A percentile compares a stretch with the other conserved stretches of the same genome.
phyloP scores from a whole-genome alignment of 495 filamentous ascomycete species.

The Neurospora hispaniola region DNA sequence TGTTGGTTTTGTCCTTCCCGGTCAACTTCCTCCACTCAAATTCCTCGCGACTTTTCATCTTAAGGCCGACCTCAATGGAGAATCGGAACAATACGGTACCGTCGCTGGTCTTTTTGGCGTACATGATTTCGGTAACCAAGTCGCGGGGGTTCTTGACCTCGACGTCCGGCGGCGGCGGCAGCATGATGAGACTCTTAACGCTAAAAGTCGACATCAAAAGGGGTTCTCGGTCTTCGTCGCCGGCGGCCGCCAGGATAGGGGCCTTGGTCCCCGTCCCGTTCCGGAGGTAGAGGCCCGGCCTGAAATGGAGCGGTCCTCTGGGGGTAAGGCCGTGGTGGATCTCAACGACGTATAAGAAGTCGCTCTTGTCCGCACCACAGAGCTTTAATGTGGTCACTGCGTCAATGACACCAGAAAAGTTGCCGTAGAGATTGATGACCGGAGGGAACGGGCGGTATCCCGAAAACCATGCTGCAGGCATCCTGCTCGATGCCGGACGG shows the following conservation, averaged over 20 bases:
- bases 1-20: background rate
- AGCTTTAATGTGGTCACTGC: conserved; percentile 2
- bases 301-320: conserved; percentile 2
- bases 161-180: background rate
- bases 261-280: conserved; percentile 3
- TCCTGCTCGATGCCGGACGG: background rate
- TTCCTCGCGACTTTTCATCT: conserved; percentile 1
- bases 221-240: conserved; percentile 1
- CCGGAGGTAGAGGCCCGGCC: conserved; percentile 5
- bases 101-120: background rate
- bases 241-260: conserved; percentile 6
- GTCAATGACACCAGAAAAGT: background rate
- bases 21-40: conserved; percentile 9
- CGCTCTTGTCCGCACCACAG: conserved; percentile 1
- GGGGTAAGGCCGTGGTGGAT: conserved; percentile 1
- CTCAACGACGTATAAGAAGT: conserved; percentile 3
- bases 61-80: conserved; percentile 3
- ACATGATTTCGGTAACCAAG: conserved; percentile 4
- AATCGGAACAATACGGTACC: conserved; percentile 5
- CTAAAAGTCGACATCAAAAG: conserved; percentile 1
- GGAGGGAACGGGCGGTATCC: conserved; percentile 7
- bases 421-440: conserved; percentile 8
- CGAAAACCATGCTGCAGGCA: background rate
- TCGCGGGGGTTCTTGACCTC: background rate
- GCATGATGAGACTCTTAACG: background rate